Evolutionary conservation across 2,329 filamentous ascomycete species (phyloP), one percentile per base, ranked within the genome.

Genomic region (Scortechinia acanthostroma): DNA sequence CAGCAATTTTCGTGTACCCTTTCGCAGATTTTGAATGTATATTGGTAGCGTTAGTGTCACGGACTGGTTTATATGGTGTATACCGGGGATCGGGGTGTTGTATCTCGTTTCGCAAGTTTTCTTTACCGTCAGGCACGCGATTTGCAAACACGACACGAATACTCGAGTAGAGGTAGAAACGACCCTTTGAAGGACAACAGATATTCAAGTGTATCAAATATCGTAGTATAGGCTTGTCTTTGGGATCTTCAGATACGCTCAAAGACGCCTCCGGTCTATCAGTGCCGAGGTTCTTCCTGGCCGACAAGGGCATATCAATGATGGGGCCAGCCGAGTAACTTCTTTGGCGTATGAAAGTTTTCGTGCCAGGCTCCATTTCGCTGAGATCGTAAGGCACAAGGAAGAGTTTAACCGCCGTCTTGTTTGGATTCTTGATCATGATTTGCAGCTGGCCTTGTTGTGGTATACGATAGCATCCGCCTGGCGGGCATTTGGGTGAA

Each of bases 391-490:
- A 98, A 0, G 91, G 93, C 2, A 98, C 80, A 20, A 97, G 73
- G 54, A 97, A 97, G 1, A 98, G 71, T 62, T 98, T 97, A 45
- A 97, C 91, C 1, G 93, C 93, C 3, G 93, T 97, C 60, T 97
- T 97, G 67, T 97, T 95, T 15, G 91, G 91, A 55, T 97, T 98
- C 61, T 97, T 97, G 60, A 98, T 88, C 49, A 98, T 85, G 51
- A 98, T 95, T 56, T 98, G 93, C 14, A 98, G 71, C 62, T 97
- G 93, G 0, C 93, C 93, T 61, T 91, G 86, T 57, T 93, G 84
- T 0, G 93, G 93, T 45, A 98, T 95, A 37, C 93, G 84, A 61
- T 97, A 98, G 57, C 87, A 88, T 25, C 93, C 91, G 4, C 90
- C 89, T 0, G 88, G 86, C 1, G 90, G 88, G 15, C 84, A 79